A percentile compares a stretch with the other conserved stretches of the same genome.
Conservation (phyloP, 441 rosid genomes). For the Manihot esculenta region DNA sequence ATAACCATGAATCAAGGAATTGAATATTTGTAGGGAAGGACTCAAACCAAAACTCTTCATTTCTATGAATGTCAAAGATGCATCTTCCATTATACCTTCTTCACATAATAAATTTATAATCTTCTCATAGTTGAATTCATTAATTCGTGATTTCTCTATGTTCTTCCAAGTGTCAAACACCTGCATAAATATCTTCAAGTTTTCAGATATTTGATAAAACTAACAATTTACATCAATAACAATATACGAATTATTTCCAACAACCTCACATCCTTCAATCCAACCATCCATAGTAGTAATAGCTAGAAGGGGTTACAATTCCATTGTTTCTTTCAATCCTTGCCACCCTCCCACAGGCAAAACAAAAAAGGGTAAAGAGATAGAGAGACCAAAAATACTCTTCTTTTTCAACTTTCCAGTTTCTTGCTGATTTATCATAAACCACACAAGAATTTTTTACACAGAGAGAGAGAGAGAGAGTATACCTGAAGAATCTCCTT, state of each 20-base stretch:
- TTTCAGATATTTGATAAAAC: background rate
- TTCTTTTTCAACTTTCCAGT: background rate
- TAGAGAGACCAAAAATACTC: background rate
- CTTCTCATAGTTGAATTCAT: constrained; percentile 52
- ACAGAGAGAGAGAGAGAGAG: background rate
- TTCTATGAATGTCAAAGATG: constrained; percentile 39
- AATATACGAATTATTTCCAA: too few species aligned
- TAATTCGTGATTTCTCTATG: constrained; percentile 44
- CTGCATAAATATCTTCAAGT: constrained; percentile 32
- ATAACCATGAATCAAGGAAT: constrained; percentile 54
- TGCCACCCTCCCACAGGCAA: too few species aligned
- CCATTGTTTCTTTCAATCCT: background rate
- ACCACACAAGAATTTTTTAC: too few species aligned
- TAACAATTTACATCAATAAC: too few species aligned
- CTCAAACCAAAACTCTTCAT: constrained; percentile 34
- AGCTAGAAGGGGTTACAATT: too few species aligned
- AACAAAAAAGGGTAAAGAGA: background rate
- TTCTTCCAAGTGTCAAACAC: constrained; percentile 67
- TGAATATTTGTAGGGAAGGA: constrained; percentile 52
- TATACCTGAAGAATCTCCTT: constrained; percentile 53
- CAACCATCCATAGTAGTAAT: too few species aligned
- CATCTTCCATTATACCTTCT: constrained; percentile 49
- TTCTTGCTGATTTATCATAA: too few species aligned
- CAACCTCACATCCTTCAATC: too few species aligned
- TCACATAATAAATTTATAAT: constrained; percentile 49